phyloP scores from a whole-genome alignment of 176 grass and related monocot species.

The Elaeis guineensis region DNA sequence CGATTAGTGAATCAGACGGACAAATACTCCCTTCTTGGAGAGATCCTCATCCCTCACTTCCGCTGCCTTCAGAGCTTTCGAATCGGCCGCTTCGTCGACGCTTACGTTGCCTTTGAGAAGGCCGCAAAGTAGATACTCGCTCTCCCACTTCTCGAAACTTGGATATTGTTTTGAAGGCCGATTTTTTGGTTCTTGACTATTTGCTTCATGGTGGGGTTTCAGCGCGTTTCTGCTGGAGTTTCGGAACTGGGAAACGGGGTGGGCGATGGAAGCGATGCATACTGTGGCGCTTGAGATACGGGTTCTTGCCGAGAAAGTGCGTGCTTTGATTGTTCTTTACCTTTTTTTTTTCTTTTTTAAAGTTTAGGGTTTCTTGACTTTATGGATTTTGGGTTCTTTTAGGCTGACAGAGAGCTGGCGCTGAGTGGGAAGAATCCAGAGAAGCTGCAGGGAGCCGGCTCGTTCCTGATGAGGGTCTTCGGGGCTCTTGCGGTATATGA shows the following conservation, averaged over 20 bases:
- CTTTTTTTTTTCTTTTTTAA: too few relatives aligned
- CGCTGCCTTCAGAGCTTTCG: slow-evolving; percentile 68
- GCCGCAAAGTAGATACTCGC: slow-evolving; percentile 42
- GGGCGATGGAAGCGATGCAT: slow-evolving; percentile 87
- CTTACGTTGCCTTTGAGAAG: slow-evolving; percentile 84
- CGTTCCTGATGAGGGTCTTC: slow-evolving; percentile 96
- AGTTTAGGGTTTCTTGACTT: background rate
- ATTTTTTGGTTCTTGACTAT: background rate
- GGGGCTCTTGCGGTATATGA: slow-evolving; percentile 60
- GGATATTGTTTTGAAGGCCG: background rate
- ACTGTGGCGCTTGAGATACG: slow-evolving; percentile 81
- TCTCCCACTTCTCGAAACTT: slow-evolving; percentile 2
- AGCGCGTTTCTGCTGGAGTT: slow-evolving; percentile 96
- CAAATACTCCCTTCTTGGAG: slow-evolving; percentile 48
- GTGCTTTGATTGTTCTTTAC: too few relatives aligned
- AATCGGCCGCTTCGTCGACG: slow-evolving; percentile 54
- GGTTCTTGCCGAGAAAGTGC: slow-evolving; percentile 84
- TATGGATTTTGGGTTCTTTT: slow-evolving; percentile 25
- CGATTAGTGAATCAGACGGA: slow-evolving; percentile 44
- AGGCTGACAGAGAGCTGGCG: slow-evolving; percentile 81
- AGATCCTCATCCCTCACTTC: slow-evolving; percentile 55
- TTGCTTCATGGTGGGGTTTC: slow-evolving; percentile 18
- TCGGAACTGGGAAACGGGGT: slow-evolving; percentile 81
- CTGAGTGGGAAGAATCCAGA: slow-evolving; percentile 77
- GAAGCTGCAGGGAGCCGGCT: slow-evolving; percentile 82